Conservation (phyloP, 164 flowering plant genomes). For the Vitis rupestris region DNA sequence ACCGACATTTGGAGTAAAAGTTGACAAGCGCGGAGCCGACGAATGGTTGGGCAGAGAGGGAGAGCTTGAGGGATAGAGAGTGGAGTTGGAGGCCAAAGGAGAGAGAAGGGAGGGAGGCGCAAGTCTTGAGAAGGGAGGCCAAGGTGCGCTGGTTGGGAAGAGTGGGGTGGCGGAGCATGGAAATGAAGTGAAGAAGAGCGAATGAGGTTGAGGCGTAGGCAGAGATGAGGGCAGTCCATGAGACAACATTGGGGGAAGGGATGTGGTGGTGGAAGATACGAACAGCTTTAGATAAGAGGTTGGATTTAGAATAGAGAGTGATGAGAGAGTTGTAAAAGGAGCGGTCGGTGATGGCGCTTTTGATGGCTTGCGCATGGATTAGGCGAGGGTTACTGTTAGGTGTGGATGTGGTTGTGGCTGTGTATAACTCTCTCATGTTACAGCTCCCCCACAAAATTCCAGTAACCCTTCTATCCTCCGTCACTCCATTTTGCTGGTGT, state of each 20-base stretch:
- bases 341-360: conserved; percentile 13
- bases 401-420: background rate
- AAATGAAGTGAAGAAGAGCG: conserved; percentile 50
- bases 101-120: conserved; percentile 41
- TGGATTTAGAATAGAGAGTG: conserved; percentile 50
- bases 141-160: conserved; percentile 66
- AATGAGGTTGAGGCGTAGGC: conserved; percentile 34
- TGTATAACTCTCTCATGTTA: too few relatives aligned
- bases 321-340: conserved; percentile 20
- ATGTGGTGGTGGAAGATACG: conserved; percentile 42
- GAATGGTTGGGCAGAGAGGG: conserved; percentile 36
- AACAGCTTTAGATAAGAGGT: conserved; percentile 28
- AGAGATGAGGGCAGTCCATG: conserved; percentile 77
- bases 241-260: conserved; percentile 58
- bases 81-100: conserved; percentile 55
- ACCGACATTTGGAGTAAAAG: conserved; percentile 45
- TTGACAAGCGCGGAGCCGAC: conserved; percentile 43
- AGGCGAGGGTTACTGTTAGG: conserved; percentile 13
- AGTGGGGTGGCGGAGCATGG: conserved; percentile 73
- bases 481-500: too few relatives aligned
- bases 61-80: conserved; percentile 47
- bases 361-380: conserved; percentile 27
- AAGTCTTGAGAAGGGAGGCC: conserved; percentile 58
- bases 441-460: too few relatives aligned
- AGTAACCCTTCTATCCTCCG: too few relatives aligned